A percentile compares a stretch with the other conserved stretches of the same genome.
These are phyloP conservation scores for Pleurotus platypus DNA, from an alignment of 768 basidiomycete species.

Conservation along the genomic window DNA sequence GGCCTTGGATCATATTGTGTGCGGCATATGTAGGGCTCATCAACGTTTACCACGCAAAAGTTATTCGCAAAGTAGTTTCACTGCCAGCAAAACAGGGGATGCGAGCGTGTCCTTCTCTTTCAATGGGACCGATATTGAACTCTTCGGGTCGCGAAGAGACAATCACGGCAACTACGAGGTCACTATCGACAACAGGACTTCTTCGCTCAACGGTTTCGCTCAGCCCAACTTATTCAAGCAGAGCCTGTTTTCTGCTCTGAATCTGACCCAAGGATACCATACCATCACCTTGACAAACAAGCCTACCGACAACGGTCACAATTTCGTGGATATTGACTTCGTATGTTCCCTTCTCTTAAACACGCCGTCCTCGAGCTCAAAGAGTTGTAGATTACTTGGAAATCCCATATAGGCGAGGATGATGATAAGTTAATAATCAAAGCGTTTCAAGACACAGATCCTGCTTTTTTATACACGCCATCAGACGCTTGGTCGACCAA, in stretches of 20 bases:
- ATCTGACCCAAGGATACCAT: constrained; percentile 25
- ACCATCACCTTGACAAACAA: constrained; percentile 17
- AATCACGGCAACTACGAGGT: constrained; percentile 10
- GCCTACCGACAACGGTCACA: neutral
- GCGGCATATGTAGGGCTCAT: neutral
- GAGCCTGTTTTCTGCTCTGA: constrained; percentile 24
- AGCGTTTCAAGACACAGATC: constrained; percentile 32
- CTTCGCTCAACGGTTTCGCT: constrained; percentile 15
- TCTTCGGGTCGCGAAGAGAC: constrained; percentile 8
- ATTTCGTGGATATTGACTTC: constrained; percentile 10
- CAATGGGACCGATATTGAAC: constrained; percentile 24
- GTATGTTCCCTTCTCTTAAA: neutral
- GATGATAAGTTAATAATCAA: neutral
- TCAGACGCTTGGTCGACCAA: constrained; percentile 29
- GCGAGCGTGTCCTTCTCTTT: constrained; percentile 25
- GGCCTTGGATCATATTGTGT: too few species aligned
- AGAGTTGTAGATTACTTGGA: constrained; percentile 6
- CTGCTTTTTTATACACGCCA: constrained; percentile 33
- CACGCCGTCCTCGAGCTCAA: neutral
- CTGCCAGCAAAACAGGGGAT: constrained; percentile 21
- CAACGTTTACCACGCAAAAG: constrained; percentile 15
- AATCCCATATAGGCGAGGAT: constrained; percentile 7
- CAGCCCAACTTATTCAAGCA: constrained; percentile 19
- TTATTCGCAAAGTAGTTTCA: constrained; percentile 34
- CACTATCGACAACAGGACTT: constrained; percentile 7